A percentile compares a stretch with the other conserved stretches of the same genome.
Evolutionary conservation across 1,139 yeast genomes (phyloP).

Genomic region (Spencermartinsiella ligniputridi): DNA sequence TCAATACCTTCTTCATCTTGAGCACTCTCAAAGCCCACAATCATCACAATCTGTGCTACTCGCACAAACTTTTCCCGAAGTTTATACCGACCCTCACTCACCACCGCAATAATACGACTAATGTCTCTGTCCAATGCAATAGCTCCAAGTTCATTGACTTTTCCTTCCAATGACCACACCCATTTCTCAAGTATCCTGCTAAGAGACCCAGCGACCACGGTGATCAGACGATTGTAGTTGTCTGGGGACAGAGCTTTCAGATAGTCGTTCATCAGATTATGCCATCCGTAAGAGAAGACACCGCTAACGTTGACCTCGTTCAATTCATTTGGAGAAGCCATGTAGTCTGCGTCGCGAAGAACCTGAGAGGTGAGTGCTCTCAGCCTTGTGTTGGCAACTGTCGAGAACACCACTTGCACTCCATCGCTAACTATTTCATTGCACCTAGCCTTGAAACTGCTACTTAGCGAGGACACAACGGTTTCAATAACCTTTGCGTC

Average conservation of each 20-base stretch:
- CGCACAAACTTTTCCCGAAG: constrained; percentile 74
- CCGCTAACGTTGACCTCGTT: constrained; percentile 19
- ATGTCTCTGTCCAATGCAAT: constrained; percentile 80
- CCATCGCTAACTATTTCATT: constrained; percentile 50
- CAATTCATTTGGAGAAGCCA: constrained; percentile 30
- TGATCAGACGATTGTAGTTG: constrained; percentile 47
- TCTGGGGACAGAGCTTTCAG: constrained; percentile 51
- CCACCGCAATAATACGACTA: constrained; percentile 53
- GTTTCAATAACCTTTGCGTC: constrained; percentile 44
- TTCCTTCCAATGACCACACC: constrained; percentile 59
- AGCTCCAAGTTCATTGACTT: constrained; percentile 79
- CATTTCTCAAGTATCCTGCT: constrained; percentile 59
- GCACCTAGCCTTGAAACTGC: constrained; percentile 38
- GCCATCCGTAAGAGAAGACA: constrained; percentile 48
- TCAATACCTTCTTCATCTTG: constrained; percentile 62
- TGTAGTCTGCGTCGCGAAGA: constrained; percentile 50
- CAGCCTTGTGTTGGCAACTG: constrained; percentile 50
- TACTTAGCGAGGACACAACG: constrained; percentile 35
- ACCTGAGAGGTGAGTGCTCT: constrained; percentile 48
- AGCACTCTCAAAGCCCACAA: constrained; percentile 80
- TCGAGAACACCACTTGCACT: constrained; percentile 53
- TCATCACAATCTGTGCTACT: constrained; percentile 76
- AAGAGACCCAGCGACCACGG: constrained; percentile 48
- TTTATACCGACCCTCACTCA: constrained; percentile 45
- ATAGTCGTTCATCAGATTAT: constrained; percentile 59